Evolutionary conservation across 2,329 filamentous ascomycete genomes (phyloP).

Genomic region (Fonsecaea pedrosoi): DNA sequence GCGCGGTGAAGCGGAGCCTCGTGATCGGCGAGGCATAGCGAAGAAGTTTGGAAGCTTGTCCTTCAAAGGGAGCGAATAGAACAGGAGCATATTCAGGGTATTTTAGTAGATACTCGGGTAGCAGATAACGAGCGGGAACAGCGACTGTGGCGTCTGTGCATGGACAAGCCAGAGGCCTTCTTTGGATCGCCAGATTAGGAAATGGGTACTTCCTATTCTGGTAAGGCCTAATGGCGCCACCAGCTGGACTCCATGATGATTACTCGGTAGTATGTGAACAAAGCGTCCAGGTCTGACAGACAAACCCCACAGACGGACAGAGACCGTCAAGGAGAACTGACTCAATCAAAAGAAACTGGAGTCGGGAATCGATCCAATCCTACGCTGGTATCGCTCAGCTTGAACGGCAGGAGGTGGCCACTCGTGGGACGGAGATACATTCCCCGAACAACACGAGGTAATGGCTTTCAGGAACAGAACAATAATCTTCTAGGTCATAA

Average conservation of each 20-base stretch:
- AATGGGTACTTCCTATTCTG: conserved; percentile 16
- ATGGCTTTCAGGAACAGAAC: neutral
- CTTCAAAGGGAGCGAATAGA: conserved; percentile 5
- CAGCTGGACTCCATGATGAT: too few species aligned
- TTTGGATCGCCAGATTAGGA: conserved; percentile 19
- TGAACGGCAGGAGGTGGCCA: neutral
- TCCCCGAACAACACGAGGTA: neutral
- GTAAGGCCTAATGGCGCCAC: neutral
- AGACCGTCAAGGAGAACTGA: neutral
- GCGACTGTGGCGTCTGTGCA: neutral
- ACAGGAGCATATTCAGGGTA: neutral
- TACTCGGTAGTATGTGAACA: neutral
- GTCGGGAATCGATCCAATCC: neutral
- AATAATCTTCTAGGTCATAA: neutral
- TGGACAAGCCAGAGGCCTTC: conserved; percentile 12
- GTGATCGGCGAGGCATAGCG: conserved; percentile 1
- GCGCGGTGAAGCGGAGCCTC: conserved; percentile 15
- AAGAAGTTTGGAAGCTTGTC: neutral
- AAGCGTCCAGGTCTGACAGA: neutral
- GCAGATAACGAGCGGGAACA: neutral
- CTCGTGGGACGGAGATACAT: neutral
- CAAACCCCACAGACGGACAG: neutral
- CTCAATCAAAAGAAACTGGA: neutral
- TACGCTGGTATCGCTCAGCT: neutral
- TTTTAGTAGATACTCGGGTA: neutral